Base-by-base conservation (phyloP, 2,329 filamentous ascomycete genomes). In the Colletotrichum coccodes region DNA sequence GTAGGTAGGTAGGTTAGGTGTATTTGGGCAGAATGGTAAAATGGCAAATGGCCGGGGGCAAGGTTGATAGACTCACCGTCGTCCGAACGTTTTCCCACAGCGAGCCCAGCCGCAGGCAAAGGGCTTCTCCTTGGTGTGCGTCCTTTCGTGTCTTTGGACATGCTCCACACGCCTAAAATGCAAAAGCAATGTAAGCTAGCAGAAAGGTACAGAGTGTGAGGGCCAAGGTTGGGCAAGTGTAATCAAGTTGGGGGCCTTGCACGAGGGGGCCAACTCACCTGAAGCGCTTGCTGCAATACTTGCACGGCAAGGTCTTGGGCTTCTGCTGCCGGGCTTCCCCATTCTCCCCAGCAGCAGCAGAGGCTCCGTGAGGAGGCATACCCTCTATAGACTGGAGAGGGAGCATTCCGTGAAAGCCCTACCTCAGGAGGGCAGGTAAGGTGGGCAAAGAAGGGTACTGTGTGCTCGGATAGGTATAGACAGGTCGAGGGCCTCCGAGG, bases 111-210 rank as follows among this genome's bases (percentile, higher is more conserved):
- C 81, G 73, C 88, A 90, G 58, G 85, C 83, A 75, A 90, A 90
- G 9, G 88, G 88, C 77, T 90, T 90, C 79, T 90, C 88, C 74
- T 90, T 90, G 72, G 88, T 90, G 78, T 90, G 88, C 38, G 87
- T 90, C 71, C 88, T 84, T 77, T 90, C 87, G 76, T 90, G 88
- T 75, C 88, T 83, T 77, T 90, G 87, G 60, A 90, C 87, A 78
- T 90, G 88, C 77, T 90, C 88, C 72, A 90, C 87, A 74, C 88
- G 87, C 77, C 88, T 89, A 79, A 78, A 78, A 72, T 74, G 70
- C 76, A 69, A 77, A 76, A 66, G 72, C 73, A 78, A 77, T 79
- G 80, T 84, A 79, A 83, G 81, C 75, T 76, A 79, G 77, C 78
- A 78, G 75, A 73, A 34, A 75, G 73, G 64, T 47, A 60, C 63